Evolutionary conservation across 441 rosid genomes (phyloP).

Genomic region (Populus trichocarpa): DNA sequence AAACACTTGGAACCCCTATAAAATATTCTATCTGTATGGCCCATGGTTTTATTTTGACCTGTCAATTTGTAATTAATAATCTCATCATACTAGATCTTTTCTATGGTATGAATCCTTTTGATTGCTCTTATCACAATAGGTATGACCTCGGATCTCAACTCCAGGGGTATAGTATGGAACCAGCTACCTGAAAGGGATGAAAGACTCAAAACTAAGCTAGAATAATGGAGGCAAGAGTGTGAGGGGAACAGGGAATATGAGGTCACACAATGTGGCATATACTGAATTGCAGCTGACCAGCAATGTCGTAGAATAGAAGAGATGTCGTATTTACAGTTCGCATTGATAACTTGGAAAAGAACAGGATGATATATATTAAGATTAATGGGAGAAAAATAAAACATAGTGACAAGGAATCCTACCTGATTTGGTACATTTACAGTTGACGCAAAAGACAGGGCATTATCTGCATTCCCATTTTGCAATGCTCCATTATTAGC

Average conservation of each 20-base stretch:
- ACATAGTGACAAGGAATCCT: conserved; percentile 9
- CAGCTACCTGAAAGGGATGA: background rate
- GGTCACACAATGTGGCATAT: background rate
- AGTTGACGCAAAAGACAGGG: conserved; percentile 39
- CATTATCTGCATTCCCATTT: conserved; percentile 51
- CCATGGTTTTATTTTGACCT: background rate
- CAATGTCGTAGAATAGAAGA: background rate
- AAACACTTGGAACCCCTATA: background rate
- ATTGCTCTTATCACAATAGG: background rate
- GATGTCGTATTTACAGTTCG: background rate
- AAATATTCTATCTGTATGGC: background rate
- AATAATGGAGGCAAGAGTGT: background rate
- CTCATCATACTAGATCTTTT: background rate
- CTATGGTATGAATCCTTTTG: background rate
- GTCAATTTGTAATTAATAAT: background rate
- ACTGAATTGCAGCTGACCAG: background rate
- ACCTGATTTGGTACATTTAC: conserved; percentile 61
- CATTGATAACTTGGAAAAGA: background rate
- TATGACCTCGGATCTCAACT: background rate
- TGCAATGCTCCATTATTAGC: conserved; percentile 32
- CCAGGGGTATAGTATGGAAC: background rate
- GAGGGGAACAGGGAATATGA: background rate
- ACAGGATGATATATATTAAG: background rate
- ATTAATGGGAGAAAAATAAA: background rate
- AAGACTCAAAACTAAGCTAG: background rate